These are phyloP conservation scores for Podospora comata DNA, from an alignment of 495 filamentous ascomycete genomes.

Conservation along the genomic window DNA sequence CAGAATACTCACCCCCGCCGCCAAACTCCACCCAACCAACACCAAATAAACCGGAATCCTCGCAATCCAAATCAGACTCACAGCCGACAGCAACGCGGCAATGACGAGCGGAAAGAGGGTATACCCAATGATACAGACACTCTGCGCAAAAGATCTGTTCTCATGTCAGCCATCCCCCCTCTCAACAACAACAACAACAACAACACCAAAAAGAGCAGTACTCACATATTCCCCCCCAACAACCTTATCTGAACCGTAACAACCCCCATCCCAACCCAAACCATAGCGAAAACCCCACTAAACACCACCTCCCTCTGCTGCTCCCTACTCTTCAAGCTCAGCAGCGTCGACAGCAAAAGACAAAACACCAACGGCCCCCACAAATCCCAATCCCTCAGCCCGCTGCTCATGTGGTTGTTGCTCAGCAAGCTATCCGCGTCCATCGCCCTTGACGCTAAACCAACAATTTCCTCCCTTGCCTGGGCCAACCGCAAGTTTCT, in stretches of 20 bases:
- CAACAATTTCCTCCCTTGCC: slow-evolving; percentile 61
- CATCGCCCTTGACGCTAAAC: slow-evolving; percentile 56
- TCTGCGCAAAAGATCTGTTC: slow-evolving; percentile 92
- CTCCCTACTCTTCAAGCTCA: slow-evolving; percentile 70
- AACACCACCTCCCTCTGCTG: slow-evolving; percentile 86
- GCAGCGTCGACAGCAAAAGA: slow-evolving; percentile 75
- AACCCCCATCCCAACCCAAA: slow-evolving; percentile 95
- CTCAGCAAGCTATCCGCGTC: slow-evolving; percentile 62
- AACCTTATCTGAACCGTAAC: slow-evolving; percentile 99
- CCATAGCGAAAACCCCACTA: slow-evolving; percentile 89
- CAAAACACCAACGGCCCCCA: slow-evolving; percentile 97
- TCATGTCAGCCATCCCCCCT: slow-evolving; percentile 15
- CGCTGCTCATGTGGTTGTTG: slow-evolving; percentile 79
- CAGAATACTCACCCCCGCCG: slow-evolving; percentile 92
- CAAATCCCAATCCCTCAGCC: slow-evolving; percentile 92
- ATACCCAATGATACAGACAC: slow-evolving; percentile 95
- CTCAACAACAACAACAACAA: background rate
- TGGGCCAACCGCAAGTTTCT: slow-evolving; percentile 47
- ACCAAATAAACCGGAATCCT: slow-evolving; percentile 87
- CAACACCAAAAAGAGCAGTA: slow-evolving; percentile 14
- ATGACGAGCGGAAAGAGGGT: slow-evolving; percentile 98
- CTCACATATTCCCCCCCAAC: slow-evolving; percentile 95
- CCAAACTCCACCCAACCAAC: slow-evolving; percentile 85
- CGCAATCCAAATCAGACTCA: slow-evolving; percentile 70
- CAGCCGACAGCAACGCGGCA: slow-evolving; percentile 80